Conservation (phyloP, 1,284 basidiomycete genomes). For the Anthracocystis panici-leucophaei region DNA sequence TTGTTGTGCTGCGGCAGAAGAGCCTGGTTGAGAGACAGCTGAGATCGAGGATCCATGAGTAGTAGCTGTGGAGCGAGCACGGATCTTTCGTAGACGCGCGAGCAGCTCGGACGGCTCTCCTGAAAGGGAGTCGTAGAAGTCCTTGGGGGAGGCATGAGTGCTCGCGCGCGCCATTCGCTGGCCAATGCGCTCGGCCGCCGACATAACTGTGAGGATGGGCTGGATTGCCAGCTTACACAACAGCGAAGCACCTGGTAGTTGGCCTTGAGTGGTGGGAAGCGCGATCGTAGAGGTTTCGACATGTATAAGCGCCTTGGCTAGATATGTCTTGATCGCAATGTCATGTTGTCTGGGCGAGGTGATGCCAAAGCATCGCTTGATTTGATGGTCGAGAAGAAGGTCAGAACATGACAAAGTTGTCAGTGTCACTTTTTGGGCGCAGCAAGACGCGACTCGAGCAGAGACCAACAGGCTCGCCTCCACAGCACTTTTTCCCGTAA, state of each 20-base stretch:
- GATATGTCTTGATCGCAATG: not conserved
- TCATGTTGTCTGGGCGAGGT: not conserved
- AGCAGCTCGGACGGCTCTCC: conserved; percentile 24
- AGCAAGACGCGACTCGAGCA: conserved; percentile 8
- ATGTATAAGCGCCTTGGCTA: not conserved
- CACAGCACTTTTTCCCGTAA: not conserved
- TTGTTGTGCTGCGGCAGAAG: not conserved
- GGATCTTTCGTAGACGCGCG: conserved; percentile 37
- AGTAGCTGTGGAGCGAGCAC: conserved; percentile 34
- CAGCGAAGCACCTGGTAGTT: not conserved
- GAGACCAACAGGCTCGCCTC: conserved; percentile 10
- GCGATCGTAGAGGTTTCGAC: too few relatives aligned
- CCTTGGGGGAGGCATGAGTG: not conserved
- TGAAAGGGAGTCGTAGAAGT: conserved; percentile 8
- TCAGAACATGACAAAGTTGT: conserved; percentile 1
- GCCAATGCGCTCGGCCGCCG: conserved; percentile 35
- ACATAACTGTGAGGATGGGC: conserved; percentile 17
- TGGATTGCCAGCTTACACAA: not conserved
- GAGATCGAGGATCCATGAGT: conserved; percentile 31
- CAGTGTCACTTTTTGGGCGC: conserved; percentile 3
- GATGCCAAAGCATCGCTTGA: conserved; percentile 2
- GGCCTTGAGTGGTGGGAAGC: not conserved
- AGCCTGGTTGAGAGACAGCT: not conserved
- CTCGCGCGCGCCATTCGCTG: conserved; percentile 13
- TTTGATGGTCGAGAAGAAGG: conserved; percentile 2